Conservation (phyloP, 495 filamentous ascomycete species). For the Lasiosphaeria ovina region DNA sequence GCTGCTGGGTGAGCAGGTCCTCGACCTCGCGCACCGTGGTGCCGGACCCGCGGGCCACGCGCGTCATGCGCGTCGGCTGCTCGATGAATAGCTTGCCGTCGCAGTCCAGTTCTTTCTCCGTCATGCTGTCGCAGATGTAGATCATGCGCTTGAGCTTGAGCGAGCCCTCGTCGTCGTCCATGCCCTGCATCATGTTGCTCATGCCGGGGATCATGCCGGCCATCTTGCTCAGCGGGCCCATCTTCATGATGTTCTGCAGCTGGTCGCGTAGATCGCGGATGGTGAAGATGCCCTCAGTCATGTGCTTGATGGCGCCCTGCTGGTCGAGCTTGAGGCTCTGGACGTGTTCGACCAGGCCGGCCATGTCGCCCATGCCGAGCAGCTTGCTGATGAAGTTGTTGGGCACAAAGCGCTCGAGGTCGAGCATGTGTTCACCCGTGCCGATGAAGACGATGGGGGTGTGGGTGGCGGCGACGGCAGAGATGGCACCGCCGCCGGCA, state of each 20-base stretch:
- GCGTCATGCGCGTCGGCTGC: slow-evolving; percentile 90
- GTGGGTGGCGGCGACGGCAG: slow-evolving; percentile 93
- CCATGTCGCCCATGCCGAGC: slow-evolving; percentile 96
- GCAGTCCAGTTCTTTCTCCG: slow-evolving; percentile 85
- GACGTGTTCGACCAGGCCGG: slow-evolving; percentile 92
- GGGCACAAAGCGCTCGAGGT: slow-evolving; percentile 88
- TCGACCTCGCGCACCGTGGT: slow-evolving; percentile 94
- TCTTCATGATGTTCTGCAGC: slow-evolving; percentile 98
- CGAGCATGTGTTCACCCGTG: slow-evolving; percentile 94
- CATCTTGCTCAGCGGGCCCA: slow-evolving; percentile 96
- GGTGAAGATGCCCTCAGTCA: slow-evolving; percentile 93
- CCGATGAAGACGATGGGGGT: slow-evolving; percentile 98
- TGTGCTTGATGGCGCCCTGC: slow-evolving; percentile 98
- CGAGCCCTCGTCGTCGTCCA: slow-evolving; percentile 94
- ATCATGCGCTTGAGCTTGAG: slow-evolving; percentile 96
- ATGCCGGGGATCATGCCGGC: slow-evolving; percentile 98
- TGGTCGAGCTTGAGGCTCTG: slow-evolving; percentile 96
- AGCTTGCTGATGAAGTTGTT: slow-evolving; percentile 88
- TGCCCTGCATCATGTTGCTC: slow-evolving; percentile 84
- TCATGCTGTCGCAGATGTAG: slow-evolving; percentile 99
- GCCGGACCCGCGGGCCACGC: slow-evolving; percentile 83
- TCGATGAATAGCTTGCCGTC: slow-evolving; percentile 94
- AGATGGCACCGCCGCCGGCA: slow-evolving; percentile 92
- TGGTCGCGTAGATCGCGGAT: slow-evolving; percentile 93
- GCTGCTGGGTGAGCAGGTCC: slow-evolving; percentile 93